These are phyloP conservation scores for Rosa hybrid DNA, from an alignment of 331 rosid species.

Conservation along the genomic window DNA sequence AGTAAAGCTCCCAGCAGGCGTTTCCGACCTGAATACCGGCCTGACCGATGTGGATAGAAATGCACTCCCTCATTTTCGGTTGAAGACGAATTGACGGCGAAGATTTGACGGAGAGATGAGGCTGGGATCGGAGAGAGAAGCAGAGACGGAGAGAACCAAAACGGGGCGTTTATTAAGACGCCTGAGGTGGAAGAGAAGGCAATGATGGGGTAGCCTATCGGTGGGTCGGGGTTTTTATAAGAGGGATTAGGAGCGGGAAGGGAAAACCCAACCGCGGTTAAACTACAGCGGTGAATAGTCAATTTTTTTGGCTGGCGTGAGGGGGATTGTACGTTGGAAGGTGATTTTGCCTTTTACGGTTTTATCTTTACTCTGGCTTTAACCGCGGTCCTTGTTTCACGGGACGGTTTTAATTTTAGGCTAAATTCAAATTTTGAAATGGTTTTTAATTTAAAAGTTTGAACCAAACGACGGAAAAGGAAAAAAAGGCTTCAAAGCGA, in stretches of 20 bases:
- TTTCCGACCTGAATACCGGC: slow-evolving; percentile 81
- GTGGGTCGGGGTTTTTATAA: slow-evolving; percentile 16
- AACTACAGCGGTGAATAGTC: slow-evolving; percentile 7
- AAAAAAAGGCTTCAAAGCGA: neutral
- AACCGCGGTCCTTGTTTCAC: slow-evolving; percentile 10
- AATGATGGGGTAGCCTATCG: neutral
- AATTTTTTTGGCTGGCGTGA: neutral
- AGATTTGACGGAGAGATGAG: neutral
- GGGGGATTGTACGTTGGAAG: neutral
- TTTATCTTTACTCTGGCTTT: neutral
- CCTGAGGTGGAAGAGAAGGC: slow-evolving; percentile 19
- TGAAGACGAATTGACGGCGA: neutral
- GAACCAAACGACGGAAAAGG: neutral
- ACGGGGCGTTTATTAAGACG: slow-evolving; percentile 70
- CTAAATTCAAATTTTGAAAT: neutral
- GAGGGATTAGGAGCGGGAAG: neutral
- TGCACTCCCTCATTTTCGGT: slow-evolving; percentile 68
- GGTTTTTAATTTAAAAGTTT: neutral
- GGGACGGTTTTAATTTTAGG: slow-evolving; percentile 1
- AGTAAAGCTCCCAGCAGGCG: slow-evolving; percentile 80
- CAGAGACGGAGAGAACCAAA: neutral
- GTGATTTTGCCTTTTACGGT: neutral
- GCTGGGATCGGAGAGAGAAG: neutral
- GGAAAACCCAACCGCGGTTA: slow-evolving; percentile 13
- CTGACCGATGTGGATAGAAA: slow-evolving; percentile 72